Base-by-base conservation (phyloP, 2,329 filamentous ascomycete genomes). In the Fusarium pseudonygamai region DNA sequence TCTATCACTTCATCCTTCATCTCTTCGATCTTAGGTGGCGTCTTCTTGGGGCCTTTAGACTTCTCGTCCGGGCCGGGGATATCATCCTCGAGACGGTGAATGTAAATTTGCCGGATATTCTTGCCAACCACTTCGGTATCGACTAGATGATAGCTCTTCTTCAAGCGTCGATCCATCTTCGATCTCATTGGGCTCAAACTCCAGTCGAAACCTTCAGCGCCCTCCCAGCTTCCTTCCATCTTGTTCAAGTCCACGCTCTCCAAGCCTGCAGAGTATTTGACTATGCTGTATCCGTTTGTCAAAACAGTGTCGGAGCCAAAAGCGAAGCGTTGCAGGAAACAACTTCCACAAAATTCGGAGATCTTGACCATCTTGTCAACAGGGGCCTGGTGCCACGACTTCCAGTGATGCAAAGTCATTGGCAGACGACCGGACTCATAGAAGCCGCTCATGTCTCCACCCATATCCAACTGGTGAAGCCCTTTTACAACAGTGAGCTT, bases 391-490 rank as follows among this genome's bases (percentile, higher is more conserved):
- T 89, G 89, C 88, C 89, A 91, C 18, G 85, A 87, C 78, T 90
- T 90, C 88, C 89, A 91, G 81, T 91, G 89, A 77, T 91, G 89
- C 12, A 91, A 81, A 56, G 86, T 89, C 18, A 91, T 80, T 0
- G 88, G 86, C n/a, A 83, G 80, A 30, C 84, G 79, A 3, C 88
- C 87, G 5, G 86, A 85, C 80, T 91, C 89, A 78, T 90, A 91
- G 75, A 91, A 90, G 1, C 89, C 90, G 5, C 86, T 86, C 28
- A 85, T 79, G 67, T 91, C 89, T 39, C 83, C 84, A 40, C 81
- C 81, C 69, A 91, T 80, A 76, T 91, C 89, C 60, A 90, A 83
- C 78, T 91, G 89, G 71, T 87, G 86, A 26, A 91, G 82, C 5
- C 85, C 87, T 11, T 84, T 83, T n/a, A 91, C 81, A 34, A 87